phyloP scores from a whole-genome alignment of 306 rosid genomes.

The Cucumis cinereus region DNA sequence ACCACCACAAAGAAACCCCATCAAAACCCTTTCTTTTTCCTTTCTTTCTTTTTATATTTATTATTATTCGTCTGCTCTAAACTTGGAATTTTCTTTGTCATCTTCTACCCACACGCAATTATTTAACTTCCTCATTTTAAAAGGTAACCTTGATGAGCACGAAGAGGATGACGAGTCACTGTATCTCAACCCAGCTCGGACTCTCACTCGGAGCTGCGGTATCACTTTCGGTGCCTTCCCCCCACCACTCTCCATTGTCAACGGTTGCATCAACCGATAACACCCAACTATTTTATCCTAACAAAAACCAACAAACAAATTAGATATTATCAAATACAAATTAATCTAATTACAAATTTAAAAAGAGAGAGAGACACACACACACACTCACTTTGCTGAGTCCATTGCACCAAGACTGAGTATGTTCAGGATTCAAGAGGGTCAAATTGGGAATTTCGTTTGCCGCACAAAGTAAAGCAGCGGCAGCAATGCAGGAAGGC shows the following conservation, averaged over 20 bases:
- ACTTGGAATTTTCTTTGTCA: constrained; percentile 65
- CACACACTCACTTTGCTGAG: constrained; percentile 56
- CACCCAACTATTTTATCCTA: constrained; percentile 75
- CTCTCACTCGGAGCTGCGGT: constrained; percentile 59
- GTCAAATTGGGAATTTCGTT: constrained; percentile 76
- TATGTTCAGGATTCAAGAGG: constrained; percentile 56
- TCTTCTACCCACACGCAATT: constrained; percentile 58
- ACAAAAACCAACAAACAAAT: neutral
- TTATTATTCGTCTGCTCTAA: constrained; percentile 2
- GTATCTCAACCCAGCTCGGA: constrained; percentile 39
- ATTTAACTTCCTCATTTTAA: constrained; percentile 70
- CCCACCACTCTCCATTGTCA: constrained; percentile 22
- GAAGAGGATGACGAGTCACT: constrained; percentile 31
- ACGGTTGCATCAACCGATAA: constrained; percentile 62
- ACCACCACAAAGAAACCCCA: neutral
- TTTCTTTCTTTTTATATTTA: neutral
- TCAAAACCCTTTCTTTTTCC: neutral
- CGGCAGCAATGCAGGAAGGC: constrained; percentile 97
- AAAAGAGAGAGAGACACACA: too few species aligned
- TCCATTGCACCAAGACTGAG: constrained; percentile 95
- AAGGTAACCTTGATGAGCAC: constrained; percentile 25
- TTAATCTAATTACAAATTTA: too few species aligned
- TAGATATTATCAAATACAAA: neutral
- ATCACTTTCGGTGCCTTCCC: constrained; percentile 36
- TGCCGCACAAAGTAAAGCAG: constrained; percentile 79